phyloP scores from a whole-genome alignment of 768 basidiomycete genomes.

The Lactarius indigo region DNA sequence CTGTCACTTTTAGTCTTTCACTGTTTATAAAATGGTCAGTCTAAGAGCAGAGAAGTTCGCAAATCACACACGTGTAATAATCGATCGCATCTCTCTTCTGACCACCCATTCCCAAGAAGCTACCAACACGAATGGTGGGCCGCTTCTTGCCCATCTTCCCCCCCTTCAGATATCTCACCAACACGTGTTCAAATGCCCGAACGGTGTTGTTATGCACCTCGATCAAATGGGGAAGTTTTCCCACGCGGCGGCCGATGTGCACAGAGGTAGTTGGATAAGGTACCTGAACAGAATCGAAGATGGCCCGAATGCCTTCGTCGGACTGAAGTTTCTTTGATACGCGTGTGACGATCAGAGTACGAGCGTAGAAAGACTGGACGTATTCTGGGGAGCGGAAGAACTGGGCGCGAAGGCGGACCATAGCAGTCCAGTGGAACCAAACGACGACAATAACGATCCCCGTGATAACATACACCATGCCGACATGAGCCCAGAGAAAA shows the following conservation, averaged over 20 bases:
- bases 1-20: slow-evolving; percentile 54
- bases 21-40: slow-evolving; percentile 27
- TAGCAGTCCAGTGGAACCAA: slow-evolving; percentile 69
- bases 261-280: slow-evolving; percentile 92
- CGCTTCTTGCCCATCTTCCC: slow-evolving; percentile 76
- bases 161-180: slow-evolving; percentile 87
- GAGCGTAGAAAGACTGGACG: slow-evolving; percentile 85
- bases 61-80: slow-evolving; percentile 72
- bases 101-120: slow-evolving; percentile 79
- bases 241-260: slow-evolving; percentile 84
- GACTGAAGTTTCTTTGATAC: slow-evolving; percentile 79
- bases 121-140: slow-evolving; percentile 78
- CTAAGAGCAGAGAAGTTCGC: not conserved
- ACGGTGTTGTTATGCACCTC: slow-evolving; percentile 93
- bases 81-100: slow-evolving; percentile 89
- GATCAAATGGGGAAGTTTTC: slow-evolving; percentile 84
- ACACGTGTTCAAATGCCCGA: slow-evolving; percentile 81
- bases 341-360: slow-evolving; percentile 79
- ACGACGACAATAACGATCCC: slow-evolving; percentile 67
- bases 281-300: slow-evolving; percentile 66
- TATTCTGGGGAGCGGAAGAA: slow-evolving; percentile 95
- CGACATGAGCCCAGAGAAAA: slow-evolving; percentile 81
- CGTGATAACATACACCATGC: slow-evolving; percentile 77
- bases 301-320: slow-evolving; percentile 76
- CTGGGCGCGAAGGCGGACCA: slow-evolving; percentile 72